These are phyloP conservation scores for Aspergillus hancockii DNA, from an alignment of 495 filamentous ascomycete species.

Conservation along the genomic window DNA sequence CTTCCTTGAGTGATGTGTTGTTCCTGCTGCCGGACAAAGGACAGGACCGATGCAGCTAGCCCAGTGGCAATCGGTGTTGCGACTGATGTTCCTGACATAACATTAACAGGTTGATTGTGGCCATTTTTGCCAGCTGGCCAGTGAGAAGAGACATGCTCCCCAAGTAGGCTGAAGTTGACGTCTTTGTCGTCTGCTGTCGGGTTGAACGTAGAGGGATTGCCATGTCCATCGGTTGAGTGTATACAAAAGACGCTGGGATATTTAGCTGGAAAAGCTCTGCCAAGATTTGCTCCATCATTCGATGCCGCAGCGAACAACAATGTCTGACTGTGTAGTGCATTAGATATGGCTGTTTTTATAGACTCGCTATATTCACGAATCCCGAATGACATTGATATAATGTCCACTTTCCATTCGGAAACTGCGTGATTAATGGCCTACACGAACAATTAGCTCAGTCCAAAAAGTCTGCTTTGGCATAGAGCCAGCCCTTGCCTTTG, in stretches of 20 bases:
- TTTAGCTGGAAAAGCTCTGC: constrained; percentile 34
- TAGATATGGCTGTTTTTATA: constrained; percentile 27
- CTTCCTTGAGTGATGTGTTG: constrained; percentile 17
- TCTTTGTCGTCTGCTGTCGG: constrained; percentile 30
- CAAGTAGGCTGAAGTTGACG: constrained; percentile 36
- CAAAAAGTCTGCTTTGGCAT: constrained; percentile 16
- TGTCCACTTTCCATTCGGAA: constrained; percentile 34
- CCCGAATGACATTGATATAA: constrained; percentile 39
- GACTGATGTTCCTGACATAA: constrained; percentile 31
- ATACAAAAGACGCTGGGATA: constrained; percentile 36
- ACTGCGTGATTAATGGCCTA: constrained; percentile 37
- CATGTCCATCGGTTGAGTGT: constrained; percentile 36
- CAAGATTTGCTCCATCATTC: constrained; percentile 35
- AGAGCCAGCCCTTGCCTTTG: constrained; percentile 26
- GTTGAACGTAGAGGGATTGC: constrained; percentile 34
- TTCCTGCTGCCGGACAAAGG: constrained; percentile 30
- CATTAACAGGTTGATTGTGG: constrained; percentile 23
- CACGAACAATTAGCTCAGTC: constrained; percentile 15
- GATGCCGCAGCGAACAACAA: constrained; percentile 37
- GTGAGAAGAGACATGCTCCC: constrained; percentile 32
- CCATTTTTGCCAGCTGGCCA: constrained; percentile 28
- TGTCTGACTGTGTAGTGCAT: constrained; percentile 24
- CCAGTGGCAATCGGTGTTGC: constrained; percentile 36
- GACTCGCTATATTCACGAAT: constrained; percentile 28
- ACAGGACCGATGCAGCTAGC: constrained; percentile 28